These are phyloP conservation scores for Ophiognomonia clavigignenti-juglandacearum DNA, from an alignment of 2,329 filamentous ascomycete genomes.

Conservation along the genomic window DNA sequence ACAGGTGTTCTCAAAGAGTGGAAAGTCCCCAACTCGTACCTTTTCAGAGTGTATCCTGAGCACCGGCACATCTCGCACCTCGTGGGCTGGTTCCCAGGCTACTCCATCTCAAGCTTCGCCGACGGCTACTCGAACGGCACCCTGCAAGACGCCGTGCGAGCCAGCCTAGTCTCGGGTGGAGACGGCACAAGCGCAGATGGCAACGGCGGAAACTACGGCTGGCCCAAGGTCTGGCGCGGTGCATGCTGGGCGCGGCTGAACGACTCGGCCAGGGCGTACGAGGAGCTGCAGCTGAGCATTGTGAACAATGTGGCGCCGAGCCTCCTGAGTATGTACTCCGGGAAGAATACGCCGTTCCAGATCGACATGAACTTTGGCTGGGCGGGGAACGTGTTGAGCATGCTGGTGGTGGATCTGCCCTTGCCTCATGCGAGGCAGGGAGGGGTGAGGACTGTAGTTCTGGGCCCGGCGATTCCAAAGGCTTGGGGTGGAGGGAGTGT, in stretches of 20 bases:
- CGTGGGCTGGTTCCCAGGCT: constrained; percentile 51
- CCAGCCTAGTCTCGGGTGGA: constrained; percentile 31
- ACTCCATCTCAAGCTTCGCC: constrained; percentile 38
- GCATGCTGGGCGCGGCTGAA: constrained; percentile 54
- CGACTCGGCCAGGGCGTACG: constrained; percentile 42
- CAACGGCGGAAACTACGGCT: constrained; percentile 39
- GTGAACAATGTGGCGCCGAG: constrained; percentile 45
- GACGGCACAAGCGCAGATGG: constrained; percentile 12
- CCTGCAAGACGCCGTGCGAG: constrained; percentile 39
- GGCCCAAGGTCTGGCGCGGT: constrained; percentile 54
- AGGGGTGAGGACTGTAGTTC: constrained; percentile 29
- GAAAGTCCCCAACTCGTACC: constrained; percentile 38
- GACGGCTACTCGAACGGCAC: constrained; percentile 36
- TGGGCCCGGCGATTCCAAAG: constrained; percentile 43
- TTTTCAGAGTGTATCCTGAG: constrained; percentile 9
- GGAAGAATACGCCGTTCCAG: constrained; percentile 44
- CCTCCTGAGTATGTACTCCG: constrained; percentile 46
- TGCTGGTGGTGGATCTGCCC: constrained; percentile 48
- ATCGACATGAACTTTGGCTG: constrained; percentile 56
- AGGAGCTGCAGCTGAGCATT: constrained; percentile 42
- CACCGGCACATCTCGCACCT: constrained; percentile 53
- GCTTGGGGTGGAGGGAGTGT: constrained; percentile 40
- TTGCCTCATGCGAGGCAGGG: constrained; percentile 17
- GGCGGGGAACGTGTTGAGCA: constrained; percentile 42
- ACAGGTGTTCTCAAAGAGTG: constrained; percentile 45